A percentile compares a stretch with the other conserved stretches of the same genome.
These are phyloP conservation scores for Pelargonium exstipulatum DNA, from an alignment of 441 rosid genomes.

Conservation along the genomic window DNA sequence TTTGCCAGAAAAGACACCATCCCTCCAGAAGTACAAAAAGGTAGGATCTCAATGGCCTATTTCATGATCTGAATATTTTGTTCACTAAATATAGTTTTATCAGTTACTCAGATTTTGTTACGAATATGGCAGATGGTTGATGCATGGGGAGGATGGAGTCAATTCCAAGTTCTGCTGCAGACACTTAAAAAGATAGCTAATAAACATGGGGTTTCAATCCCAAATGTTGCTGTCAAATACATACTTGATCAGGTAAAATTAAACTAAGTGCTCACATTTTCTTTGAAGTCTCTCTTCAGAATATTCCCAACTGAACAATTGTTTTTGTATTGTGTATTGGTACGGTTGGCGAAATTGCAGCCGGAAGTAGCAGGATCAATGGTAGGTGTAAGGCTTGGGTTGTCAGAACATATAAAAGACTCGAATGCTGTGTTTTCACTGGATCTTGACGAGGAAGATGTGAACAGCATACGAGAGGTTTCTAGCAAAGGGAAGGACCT, in stretches of 20 bases:
- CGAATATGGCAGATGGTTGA: conserved; percentile 64
- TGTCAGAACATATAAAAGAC: conserved; percentile 66
- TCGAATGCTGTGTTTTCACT: conserved; percentile 64
- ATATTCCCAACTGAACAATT: background rate
- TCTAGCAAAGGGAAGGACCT: conserved; percentile 62
- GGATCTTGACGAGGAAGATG: conserved; percentile 44
- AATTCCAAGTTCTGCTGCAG: conserved; percentile 68
- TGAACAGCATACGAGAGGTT: conserved; percentile 30
- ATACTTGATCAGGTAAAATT: conserved; percentile 63
- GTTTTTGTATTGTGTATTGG: conserved; percentile 7
- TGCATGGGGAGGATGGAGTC: conserved; percentile 98
- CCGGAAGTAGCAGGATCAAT: conserved; percentile 30
- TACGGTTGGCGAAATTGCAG: conserved; percentile 17
- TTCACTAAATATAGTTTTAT: background rate
- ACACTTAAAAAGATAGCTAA: conserved; percentile 62
- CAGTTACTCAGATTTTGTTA: conserved; percentile 4
- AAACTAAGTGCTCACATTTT: background rate
- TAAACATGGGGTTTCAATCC: conserved; percentile 85
- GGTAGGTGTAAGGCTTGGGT: conserved; percentile 33
- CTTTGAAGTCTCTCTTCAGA: background rate
- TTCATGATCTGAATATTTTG: too few relatives aligned
- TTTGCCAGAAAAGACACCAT: conserved; percentile 72
- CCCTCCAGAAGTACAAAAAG: conserved; percentile 87
- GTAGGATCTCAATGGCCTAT: conserved; percentile 26
- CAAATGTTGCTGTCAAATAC: conserved; percentile 83